Conservation (phyloP, 306 rosid species). For the Rubus parviflorus region DNA sequence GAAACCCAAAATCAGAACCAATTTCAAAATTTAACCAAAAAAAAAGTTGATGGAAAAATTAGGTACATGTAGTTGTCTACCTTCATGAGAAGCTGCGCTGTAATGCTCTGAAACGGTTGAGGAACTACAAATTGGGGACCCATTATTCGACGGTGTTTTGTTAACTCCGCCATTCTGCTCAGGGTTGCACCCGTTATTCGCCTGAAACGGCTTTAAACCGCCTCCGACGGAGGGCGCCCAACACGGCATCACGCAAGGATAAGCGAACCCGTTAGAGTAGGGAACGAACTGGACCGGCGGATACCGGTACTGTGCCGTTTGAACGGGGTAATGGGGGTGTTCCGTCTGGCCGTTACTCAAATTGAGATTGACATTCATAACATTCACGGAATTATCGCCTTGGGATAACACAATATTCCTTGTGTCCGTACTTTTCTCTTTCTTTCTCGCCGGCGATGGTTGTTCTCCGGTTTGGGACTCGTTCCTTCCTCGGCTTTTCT, state of each 20-base stretch:
- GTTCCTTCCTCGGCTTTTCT: slow-evolving; percentile 24
- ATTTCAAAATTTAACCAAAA: neutral
- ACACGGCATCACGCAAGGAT: slow-evolving; percentile 39
- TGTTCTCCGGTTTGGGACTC: neutral
- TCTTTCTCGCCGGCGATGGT: slow-evolving; percentile 27
- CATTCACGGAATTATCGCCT: neutral
- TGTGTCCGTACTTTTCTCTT: slow-evolving; percentile 21
- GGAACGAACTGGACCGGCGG: slow-evolving; percentile 36
- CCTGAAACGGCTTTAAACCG: slow-evolving; percentile 34
- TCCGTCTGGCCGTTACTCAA: slow-evolving; percentile 13
- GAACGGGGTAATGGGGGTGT: slow-evolving; percentile 13
- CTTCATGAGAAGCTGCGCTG: slow-evolving; percentile 55
- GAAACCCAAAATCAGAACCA: neutral
- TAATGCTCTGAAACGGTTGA: slow-evolving; percentile 47
- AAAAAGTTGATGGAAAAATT: neutral
- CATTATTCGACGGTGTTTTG: slow-evolving; percentile 31
- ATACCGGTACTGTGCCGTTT: slow-evolving; percentile 13
- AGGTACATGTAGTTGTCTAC: slow-evolving; percentile 22
- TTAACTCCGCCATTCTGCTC: slow-evolving; percentile 7
- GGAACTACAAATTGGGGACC: slow-evolving; percentile 52
- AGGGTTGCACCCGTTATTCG: slow-evolving; percentile 8
- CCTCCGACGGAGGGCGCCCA: slow-evolving; percentile 22
- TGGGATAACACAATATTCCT: neutral
- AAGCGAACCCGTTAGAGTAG: slow-evolving; percentile 28
- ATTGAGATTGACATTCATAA: slow-evolving; percentile 19